Percentiles rank a stretch among this genome's conserved stretches.
These are phyloP conservation scores for Rehmannia glutinosa DNA, from an alignment of 257 asterid species.

Conservation along the genomic window DNA sequence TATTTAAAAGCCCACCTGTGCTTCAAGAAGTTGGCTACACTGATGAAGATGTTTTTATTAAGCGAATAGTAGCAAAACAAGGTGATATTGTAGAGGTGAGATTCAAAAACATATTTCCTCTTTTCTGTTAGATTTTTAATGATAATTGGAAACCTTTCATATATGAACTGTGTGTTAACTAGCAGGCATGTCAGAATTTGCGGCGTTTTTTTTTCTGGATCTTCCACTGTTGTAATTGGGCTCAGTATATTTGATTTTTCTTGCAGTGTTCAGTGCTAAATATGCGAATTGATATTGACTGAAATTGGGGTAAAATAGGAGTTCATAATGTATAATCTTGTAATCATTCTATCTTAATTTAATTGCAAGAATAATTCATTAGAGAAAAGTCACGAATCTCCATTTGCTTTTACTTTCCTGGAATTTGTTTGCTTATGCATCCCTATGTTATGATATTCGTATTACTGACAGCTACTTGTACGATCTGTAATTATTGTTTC, in stretches of 20 bases:
- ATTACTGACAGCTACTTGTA: too few relatives aligned
- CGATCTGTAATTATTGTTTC: too few relatives aligned
- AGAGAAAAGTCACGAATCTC: not conserved
- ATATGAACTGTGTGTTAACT: not conserved
- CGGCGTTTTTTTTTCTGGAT: too few relatives aligned
- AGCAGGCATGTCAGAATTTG: not conserved
- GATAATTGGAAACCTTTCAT: not conserved
- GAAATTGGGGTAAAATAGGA: too few relatives aligned
- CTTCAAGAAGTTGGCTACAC: conserved; percentile 95
- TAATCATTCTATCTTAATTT: not conserved
- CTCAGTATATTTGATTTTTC: not conserved
- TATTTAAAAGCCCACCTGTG: conserved; percentile 88
- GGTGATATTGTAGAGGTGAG: conserved; percentile 90
- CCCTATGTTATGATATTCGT: too few relatives aligned
- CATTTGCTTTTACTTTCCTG: too few relatives aligned
- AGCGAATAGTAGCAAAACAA: conserved; percentile 85
- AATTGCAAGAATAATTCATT: not conserved
- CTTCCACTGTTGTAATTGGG: too few relatives aligned
- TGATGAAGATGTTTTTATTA: conserved; percentile 87
- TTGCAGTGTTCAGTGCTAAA: not conserved
- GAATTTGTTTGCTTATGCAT: too few relatives aligned
- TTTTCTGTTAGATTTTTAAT: not conserved
- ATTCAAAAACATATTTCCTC: not conserved
- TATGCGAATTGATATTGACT: too few relatives aligned
- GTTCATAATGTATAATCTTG: not conserved